phyloP scores from a whole-genome alignment of 2,329 filamentous ascomycete genomes.

The Bretziella fagacearum region DNA sequence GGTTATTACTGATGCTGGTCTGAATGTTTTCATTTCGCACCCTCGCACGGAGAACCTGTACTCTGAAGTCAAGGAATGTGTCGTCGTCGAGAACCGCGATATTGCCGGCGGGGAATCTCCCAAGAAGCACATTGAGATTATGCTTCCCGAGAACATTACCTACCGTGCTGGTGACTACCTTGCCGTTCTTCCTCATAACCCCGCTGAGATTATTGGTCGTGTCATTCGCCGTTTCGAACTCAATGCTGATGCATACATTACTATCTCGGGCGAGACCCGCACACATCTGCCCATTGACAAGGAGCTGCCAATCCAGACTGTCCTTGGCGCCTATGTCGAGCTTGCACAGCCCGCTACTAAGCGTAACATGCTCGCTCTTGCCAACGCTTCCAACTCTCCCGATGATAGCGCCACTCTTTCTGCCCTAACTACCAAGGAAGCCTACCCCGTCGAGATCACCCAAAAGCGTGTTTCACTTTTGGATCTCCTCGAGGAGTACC shows the following conservation, averaged over 20 bases:
- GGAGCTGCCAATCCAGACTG: slow-evolving; percentile 42
- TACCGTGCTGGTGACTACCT: slow-evolving; percentile 66
- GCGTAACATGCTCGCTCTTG: slow-evolving; percentile 31
- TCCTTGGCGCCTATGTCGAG: slow-evolving; percentile 57
- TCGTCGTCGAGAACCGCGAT: slow-evolving; percentile 35
- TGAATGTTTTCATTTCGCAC: slow-evolving; percentile 33
- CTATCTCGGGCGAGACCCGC: slow-evolving; percentile 35
- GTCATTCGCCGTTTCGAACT: slow-evolving; percentile 50
- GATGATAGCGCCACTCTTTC: slow-evolving; percentile 27
- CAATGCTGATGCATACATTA: slow-evolving; percentile 50
- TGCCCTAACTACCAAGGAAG: slow-evolving; percentile 27
- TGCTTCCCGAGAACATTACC: slow-evolving; percentile 45
- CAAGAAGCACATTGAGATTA: slow-evolving; percentile 51
- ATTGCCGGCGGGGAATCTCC: slow-evolving; percentile 34
- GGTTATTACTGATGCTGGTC: slow-evolving; percentile 20
- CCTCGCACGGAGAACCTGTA: slow-evolving; percentile 40
- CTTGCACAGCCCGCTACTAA: slow-evolving; percentile 56
- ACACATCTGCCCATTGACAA: slow-evolving; percentile 37
- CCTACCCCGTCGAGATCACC: slow-evolving; percentile 31
- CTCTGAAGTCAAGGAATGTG: slow-evolving; percentile 45
- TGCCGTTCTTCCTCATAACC: slow-evolving; percentile 55
- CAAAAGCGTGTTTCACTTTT: slow-evolving; percentile 46
- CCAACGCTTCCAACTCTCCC: slow-evolving; percentile 33
- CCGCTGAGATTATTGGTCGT: slow-evolving; percentile 40
- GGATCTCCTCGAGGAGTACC: slow-evolving; percentile 51